A percentile compares a stretch with the other conserved stretches of the same genome.
These are phyloP conservation scores for Phytophthora kernoviae DNA, from an alignment of 352 stramenopile species.

Conservation along the genomic window DNA sequence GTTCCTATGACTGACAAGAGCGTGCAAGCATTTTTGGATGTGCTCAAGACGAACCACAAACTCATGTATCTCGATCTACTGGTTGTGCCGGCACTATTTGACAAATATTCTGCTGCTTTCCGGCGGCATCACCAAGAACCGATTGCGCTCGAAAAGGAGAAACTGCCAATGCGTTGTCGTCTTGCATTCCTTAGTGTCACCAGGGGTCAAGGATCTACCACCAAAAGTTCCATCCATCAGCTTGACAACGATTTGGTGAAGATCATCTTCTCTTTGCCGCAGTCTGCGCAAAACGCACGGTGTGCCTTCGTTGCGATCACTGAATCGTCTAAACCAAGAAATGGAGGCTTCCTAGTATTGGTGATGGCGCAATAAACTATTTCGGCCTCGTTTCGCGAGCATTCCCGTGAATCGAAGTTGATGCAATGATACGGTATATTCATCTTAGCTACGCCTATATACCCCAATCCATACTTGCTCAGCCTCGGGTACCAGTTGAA, in stretches of 20 bases:
- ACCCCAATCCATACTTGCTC: too few relatives aligned
- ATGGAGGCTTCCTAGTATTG: background rate
- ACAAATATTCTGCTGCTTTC: slow-evolving; percentile 28
- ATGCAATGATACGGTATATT: too few relatives aligned
- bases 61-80: slow-evolving; percentile 32
- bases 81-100: slow-evolving; percentile 22
- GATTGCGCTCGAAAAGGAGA: slow-evolving; percentile 36
- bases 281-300: slow-evolving; percentile 27
- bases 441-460: too few relatives aligned
- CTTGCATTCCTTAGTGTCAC: slow-evolving; percentile 35
- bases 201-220: slow-evolving; percentile 7
- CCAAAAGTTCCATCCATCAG: slow-evolving; percentile 11
- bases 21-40: slow-evolving; percentile 21
- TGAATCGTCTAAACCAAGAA: slow-evolving; percentile 7
- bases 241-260: slow-evolving; percentile 28
- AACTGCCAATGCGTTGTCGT: slow-evolving; percentile 22
- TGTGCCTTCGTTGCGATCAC: slow-evolving; percentile 32
- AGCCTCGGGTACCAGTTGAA: too few relatives aligned
- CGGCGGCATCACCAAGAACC: slow-evolving; percentile 23
- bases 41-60: slow-evolving; percentile 32
- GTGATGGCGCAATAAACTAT: background rate
- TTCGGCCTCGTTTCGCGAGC: too few relatives aligned
- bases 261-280: slow-evolving; percentile 29
- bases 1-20: slow-evolving; percentile 25
- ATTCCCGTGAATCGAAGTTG: too few relatives aligned